Base-by-base conservation (phyloP, 1,284 basidiomycete genomes). In the Meripilus lineatus region DNA sequence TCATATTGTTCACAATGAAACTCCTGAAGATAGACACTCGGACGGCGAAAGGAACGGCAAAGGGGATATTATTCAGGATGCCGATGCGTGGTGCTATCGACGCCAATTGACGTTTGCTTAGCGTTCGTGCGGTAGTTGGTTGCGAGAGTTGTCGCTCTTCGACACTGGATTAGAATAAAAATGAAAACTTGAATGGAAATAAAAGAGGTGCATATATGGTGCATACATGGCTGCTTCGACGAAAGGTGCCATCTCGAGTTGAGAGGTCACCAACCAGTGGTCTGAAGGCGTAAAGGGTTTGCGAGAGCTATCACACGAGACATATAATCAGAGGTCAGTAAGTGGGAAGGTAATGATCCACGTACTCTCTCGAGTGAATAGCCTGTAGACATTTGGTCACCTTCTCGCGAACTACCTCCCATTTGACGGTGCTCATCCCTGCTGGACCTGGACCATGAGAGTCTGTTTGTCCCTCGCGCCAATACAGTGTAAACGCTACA, bases 61-160 rank as follows among this genome's bases (percentile, higher is more conserved):
- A 98, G 0, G 95, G 96, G 42, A 98, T 89, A 62, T 97, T 94
- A 69, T 97, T 93, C 41, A 99, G 77, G 22, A 98, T 77, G 3
- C 91, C 90, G 1, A 98, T 75, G 3, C 93, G 82, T 0, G 94
- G 95, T 5, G 89, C 88, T 38, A 86, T 58, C 46, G 83, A 75
- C 0, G 88, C 81, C 35, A 89, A 63, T 51, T 90, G 81, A 6
- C 86, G 82, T 54, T 87, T 87, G 18, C 77, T 75, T 38, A 77
- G 68, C 18, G 65, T 51, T 14, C 75, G 73, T 15, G 62, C 44
- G 52, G 58, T 30, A 44, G 56, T 46, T 21, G 55, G 56, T 11
- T 58, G 54, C 0, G 65, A 59, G 2, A 80, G 63, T 48, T 80
- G 68, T 40, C 71, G 71, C 39, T 84, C 81, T 62, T 85, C 80